Base-by-base conservation (phyloP, 768 basidiomycete genomes). In the Boletus coccyginus region DNA sequence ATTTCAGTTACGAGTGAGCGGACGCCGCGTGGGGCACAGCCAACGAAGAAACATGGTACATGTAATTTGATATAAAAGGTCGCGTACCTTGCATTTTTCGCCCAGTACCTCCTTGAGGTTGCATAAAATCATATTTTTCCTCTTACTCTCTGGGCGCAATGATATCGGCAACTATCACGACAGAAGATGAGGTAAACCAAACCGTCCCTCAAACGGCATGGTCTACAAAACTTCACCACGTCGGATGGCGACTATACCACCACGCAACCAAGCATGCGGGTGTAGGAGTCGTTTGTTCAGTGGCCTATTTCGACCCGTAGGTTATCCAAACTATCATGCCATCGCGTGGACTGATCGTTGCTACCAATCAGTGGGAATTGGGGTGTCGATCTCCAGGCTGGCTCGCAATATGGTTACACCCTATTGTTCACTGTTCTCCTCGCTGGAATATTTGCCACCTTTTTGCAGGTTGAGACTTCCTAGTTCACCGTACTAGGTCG, bases 341-440 rank as follows among this genome's bases (percentile, higher is more conserved):
- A 52, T 36, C 44, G 19, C 21, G 16, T 49, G 16, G 12, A 12
- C 43, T 59, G 39, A 55, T 45, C 38, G 41, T 42, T 29, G 45
- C 33, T 36, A 33, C 39, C 31, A 27, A 5, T 16, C 52, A 88
- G 87, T 19, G 90, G 92, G 31, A 95, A 94, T 66, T 94, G 92
- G 93, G 84, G 88, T 17, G 92, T 94, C 16, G 93, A 94, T 73
- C 75, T 95, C 9, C 87, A 91, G 71, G 93, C 93, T 1, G 93
- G 93, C 11, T 88, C 89, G 19, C 70, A 85, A 53, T 95, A 81
- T 67, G 94, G 95, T 1, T 97, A 96, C 72, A 82, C 81, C 57
- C 78, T 95, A 14, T 80, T 98, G 32, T 95, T 96, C 71, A 78
- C 92, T 16, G 86, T 98, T 12, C 79, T 97, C 7, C 69, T 97